Percentiles rank a stretch among this genome's conserved stretches.
phyloP scores from a whole-genome alignment of 768 basidiomycete species.

The Suillus plorans region DNA sequence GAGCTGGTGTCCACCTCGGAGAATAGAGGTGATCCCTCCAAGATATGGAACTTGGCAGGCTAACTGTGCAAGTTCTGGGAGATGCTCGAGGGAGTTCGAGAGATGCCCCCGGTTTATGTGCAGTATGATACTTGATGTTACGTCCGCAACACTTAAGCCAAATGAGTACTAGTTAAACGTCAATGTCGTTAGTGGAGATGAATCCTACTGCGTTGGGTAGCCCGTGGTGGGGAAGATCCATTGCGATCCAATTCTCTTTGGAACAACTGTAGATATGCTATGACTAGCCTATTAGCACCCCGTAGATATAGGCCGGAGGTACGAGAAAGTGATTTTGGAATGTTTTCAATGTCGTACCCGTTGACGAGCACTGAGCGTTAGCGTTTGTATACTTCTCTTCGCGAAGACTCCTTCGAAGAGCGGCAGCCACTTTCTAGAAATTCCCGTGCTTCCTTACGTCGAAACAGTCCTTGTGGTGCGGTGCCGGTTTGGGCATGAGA shows the following conservation, averaged over 20 bases:
- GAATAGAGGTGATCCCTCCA: background rate
- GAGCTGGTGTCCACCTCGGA: background rate
- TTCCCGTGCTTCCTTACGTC: background rate
- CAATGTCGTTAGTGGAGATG: background rate
- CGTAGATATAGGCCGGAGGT: background rate
- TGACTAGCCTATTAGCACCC: background rate
- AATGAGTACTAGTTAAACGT: background rate
- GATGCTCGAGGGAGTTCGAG: background rate
- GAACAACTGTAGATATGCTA: background rate
- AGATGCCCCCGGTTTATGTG: background rate
- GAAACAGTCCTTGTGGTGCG: too few species aligned
- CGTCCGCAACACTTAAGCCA: background rate
- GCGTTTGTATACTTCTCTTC: background rate
- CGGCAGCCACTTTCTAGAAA: background rate
- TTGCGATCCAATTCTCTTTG: background rate
- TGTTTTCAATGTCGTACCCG: background rate
- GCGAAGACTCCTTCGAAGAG: background rate
- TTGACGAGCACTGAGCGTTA: background rate
- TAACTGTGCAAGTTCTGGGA: background rate
- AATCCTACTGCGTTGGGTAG: background rate
- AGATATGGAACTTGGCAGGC: background rate
- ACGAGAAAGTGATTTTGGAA: background rate
- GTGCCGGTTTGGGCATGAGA: background rate
- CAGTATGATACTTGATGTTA: background rate
- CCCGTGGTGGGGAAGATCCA: background rate